These are phyloP conservation scores for Theobroma grandiflorum DNA, from an alignment of 441 rosid genomes.

Conservation along the genomic window DNA sequence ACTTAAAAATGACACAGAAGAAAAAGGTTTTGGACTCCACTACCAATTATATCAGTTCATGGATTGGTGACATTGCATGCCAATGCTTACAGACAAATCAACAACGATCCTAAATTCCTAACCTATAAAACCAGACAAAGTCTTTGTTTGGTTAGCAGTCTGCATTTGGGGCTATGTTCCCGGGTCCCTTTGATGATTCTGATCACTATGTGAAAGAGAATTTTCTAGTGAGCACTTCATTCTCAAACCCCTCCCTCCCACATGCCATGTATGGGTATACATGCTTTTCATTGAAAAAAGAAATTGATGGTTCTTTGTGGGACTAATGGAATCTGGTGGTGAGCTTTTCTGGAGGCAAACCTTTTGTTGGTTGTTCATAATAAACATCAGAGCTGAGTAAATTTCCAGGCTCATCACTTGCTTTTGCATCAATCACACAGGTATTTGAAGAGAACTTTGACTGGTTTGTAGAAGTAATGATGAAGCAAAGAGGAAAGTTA, in stretches of 20 bases:
- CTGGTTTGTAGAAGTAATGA: neutral
- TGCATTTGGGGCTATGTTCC: neutral
- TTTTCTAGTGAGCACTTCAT: constrained; percentile 1
- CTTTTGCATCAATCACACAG: neutral
- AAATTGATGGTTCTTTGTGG: neutral
- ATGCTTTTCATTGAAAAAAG: neutral
- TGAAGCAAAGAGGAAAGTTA: neutral
- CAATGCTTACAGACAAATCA: neutral
- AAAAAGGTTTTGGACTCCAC: neutral
- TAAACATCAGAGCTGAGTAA: neutral
- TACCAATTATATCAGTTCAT: neutral
- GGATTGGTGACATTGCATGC: neutral
- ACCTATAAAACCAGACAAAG: neutral
- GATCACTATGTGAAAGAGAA: neutral
- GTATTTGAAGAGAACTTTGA: neutral
- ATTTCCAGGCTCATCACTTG: neutral
- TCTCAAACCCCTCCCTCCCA: neutral
- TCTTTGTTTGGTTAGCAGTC: neutral
- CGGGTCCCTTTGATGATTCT: neutral
- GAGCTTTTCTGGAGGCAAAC: neutral
- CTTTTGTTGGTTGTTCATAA: neutral
- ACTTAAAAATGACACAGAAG: neutral
- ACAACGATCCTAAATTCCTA: constrained; percentile 3
- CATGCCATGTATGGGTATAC: constrained; percentile 1
- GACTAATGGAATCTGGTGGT: neutral